phyloP scores from a whole-genome alignment of 164 flowering plant genomes.

The Stephania yunnanensis region DNA sequence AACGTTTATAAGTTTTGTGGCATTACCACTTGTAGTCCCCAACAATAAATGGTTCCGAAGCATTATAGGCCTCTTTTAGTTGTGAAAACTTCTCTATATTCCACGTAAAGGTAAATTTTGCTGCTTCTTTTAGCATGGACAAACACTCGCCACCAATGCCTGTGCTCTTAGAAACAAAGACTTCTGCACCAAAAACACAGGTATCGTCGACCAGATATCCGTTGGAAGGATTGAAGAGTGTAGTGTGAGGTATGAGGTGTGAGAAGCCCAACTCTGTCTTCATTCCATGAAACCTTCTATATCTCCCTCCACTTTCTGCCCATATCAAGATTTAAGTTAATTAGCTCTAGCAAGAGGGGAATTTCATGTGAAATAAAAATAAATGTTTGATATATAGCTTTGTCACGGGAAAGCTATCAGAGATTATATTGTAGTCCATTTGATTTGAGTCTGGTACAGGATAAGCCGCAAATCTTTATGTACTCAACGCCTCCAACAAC shows the following conservation, averaged over 20 bases:
- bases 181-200: conserved; percentile 8
- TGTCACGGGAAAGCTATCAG: too few relatives aligned
- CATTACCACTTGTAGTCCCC: conserved; percentile 3
- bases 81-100: conserved; percentile 1
- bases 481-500: too few relatives aligned
- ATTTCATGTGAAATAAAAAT: too few relatives aligned
- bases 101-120: background rate
- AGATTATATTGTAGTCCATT: too few relatives aligned
- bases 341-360: background rate
- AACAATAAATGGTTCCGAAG: background rate
- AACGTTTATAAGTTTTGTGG: too few relatives aligned
- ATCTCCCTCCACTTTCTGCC: background rate
- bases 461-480: too few relatives aligned
- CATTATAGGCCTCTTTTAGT: background rate
- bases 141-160: conserved; percentile 8
- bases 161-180: conserved; percentile 1
- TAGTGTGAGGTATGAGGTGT: background rate
- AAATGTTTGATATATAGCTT: too few relatives aligned
- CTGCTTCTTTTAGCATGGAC: background rate
- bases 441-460: too few relatives aligned
- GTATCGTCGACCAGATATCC: conserved; percentile 7
- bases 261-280: conserved; percentile 7
- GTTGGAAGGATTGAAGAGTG: conserved; percentile 1
- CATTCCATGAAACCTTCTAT: conserved; percentile 1
- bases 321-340: background rate